A percentile compares a stretch with the other conserved stretches of the same genome.
These are phyloP conservation scores for Trichoderma hamatum DNA, from an alignment of 2,329 filamentous ascomycete species.

Conservation along the genomic window DNA sequence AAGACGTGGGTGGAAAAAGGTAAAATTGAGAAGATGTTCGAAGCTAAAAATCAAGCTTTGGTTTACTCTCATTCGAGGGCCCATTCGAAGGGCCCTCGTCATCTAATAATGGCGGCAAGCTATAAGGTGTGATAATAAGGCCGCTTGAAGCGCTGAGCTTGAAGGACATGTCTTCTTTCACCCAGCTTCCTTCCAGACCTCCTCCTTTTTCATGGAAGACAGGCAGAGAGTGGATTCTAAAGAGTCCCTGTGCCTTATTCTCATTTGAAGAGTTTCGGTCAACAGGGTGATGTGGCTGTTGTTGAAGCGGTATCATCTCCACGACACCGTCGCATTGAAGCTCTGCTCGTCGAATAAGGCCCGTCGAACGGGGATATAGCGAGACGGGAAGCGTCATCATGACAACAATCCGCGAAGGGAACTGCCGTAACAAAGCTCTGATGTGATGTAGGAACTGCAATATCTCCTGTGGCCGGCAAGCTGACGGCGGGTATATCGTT, in stretches of 20 bases:
- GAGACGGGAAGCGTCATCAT: constrained; percentile 78
- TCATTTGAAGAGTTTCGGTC: constrained; percentile 63
- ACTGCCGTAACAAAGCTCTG: constrained; percentile 71
- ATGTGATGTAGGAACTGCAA: constrained; percentile 82
- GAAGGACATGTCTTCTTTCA: constrained; percentile 87
- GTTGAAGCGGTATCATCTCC: constrained; percentile 74
- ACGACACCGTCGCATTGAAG: constrained; percentile 81
- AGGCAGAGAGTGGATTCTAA: constrained; percentile 81
- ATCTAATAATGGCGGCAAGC: constrained; percentile 81
- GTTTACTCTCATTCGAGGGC: constrained; percentile 58
- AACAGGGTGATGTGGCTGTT: constrained; percentile 51
- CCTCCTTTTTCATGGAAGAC: constrained; percentile 88
- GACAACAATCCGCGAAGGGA: constrained; percentile 66
- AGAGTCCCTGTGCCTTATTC: constrained; percentile 75
- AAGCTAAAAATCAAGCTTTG: constrained; percentile 70
- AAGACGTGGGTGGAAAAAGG: background rate
- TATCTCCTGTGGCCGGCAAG: constrained; percentile 70
- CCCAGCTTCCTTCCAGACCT: constrained; percentile 66
- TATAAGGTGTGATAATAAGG: constrained; percentile 85
- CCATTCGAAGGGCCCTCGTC: constrained; percentile 56
- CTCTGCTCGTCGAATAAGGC: constrained; percentile 84
- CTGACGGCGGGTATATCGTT: constrained; percentile 73
- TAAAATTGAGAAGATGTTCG: too few relatives aligned
- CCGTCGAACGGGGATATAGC: constrained; percentile 74
- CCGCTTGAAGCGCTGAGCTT: constrained; percentile 78